A percentile compares a stretch with the other conserved stretches of the same genome.
Evolutionary conservation across 768 basidiomycete genomes (phyloP).

Genomic region (Clathrus columnatus): DNA sequence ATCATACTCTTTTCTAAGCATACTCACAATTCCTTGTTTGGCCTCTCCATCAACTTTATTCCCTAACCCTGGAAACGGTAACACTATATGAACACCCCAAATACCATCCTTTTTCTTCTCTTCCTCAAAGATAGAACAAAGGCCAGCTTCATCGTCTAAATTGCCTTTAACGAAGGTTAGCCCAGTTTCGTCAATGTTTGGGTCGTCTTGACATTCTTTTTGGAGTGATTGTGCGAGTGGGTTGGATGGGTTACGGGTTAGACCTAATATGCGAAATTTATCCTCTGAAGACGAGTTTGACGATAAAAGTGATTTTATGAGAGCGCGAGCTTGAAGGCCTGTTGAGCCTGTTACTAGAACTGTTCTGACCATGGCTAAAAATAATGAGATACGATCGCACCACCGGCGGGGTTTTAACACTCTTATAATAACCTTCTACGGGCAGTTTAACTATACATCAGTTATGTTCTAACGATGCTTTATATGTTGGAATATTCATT

Average conservation of each 20-base stretch:
- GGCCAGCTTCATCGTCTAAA: constrained; percentile 22
- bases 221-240: constrained; percentile 21
- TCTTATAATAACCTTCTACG: too few species aligned
- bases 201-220: constrained; percentile 7
- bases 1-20: not conserved
- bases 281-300: not conserved
- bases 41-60: constrained; percentile 31
- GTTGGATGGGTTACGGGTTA: constrained; percentile 28
- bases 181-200: constrained; percentile 6
- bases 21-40: constrained; percentile 32
- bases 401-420: too few species aligned
- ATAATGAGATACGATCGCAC: too few species aligned
- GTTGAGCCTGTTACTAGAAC: constrained; percentile 31
- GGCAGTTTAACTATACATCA: too few species aligned
- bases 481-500: too few species aligned
- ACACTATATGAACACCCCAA: constrained; percentile 33
- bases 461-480: too few species aligned
- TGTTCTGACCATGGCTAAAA: not conserved
- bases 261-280: constrained; percentile 27
- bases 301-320: constrained; percentile 22
- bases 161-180: constrained; percentile 29
- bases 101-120: constrained; percentile 17
- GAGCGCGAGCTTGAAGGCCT: constrained; percentile 29
- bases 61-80: constrained; percentile 28
- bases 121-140: constrained; percentile 29